Percentiles rank a stretch among this genome's conserved stretches.
Conservation (phyloP, 345 rosid genomes). For the Boechera divaricarpa region DNA sequence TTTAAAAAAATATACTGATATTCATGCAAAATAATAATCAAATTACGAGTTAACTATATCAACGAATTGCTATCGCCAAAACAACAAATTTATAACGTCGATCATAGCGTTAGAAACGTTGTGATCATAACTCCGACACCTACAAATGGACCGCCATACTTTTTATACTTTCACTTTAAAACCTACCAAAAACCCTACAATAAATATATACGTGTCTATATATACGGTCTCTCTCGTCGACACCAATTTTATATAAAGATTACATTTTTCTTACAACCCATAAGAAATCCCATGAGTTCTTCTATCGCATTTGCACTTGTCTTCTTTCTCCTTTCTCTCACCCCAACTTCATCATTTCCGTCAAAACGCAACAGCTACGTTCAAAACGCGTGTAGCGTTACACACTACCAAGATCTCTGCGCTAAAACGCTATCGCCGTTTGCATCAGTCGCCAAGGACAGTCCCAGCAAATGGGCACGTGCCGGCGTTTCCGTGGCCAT, state of each 20-base stretch:
- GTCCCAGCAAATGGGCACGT: slow-evolving; percentile 82
- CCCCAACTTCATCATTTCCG: slow-evolving; percentile 23
- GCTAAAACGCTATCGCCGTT: slow-evolving; percentile 64
- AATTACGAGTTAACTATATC: slow-evolving; percentile 19
- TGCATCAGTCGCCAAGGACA: slow-evolving; percentile 60
- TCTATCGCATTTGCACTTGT: slow-evolving; percentile 27
- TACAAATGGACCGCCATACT: slow-evolving; percentile 40
- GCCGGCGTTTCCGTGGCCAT: slow-evolving; percentile 82
- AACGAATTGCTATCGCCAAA: not conserved
- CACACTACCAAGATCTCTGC: slow-evolving; percentile 68
- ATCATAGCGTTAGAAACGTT: slow-evolving; percentile 10
- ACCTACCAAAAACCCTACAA: slow-evolving; percentile 15
- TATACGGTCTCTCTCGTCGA: slow-evolving; percentile 23
- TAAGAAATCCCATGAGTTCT: slow-evolving; percentile 25
- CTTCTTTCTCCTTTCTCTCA: slow-evolving; percentile 43
- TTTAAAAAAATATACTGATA: not conserved
- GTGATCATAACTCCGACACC: slow-evolving; percentile 37
- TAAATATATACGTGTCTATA: slow-evolving; percentile 30
- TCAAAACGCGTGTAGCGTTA: slow-evolving; percentile 77
- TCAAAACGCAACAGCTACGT: slow-evolving; percentile 45
- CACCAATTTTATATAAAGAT: not conserved
- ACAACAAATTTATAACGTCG: slow-evolving; percentile 8
- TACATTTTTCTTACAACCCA: slow-evolving; percentile 7
- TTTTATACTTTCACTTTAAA: not conserved
- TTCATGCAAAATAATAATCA: not conserved